Evolutionary conservation across 345 rosid genomes (phyloP), one percentile per base, ranked within the genome.

Genomic region (Streptanthus diversifolius): DNA sequence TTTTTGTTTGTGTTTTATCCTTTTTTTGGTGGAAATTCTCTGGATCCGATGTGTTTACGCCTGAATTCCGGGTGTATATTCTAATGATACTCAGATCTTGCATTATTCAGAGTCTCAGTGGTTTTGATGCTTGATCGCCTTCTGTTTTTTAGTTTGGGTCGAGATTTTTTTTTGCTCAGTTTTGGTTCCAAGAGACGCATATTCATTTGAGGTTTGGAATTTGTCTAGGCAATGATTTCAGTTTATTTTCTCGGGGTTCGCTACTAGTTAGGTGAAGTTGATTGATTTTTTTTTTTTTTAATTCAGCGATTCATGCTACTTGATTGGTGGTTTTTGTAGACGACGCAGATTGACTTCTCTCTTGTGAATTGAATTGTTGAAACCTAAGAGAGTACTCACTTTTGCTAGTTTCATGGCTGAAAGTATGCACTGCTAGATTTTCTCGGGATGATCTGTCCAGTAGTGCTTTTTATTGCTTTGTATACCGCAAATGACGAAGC

Each of bases 1-100:
- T 64, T 19, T 25, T 48, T 25, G 49, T 7, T 44, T 59, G 47
- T 14, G 65, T 59, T 21, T 74, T 19, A n/a, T 68, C 48, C 4
- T 22, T 17, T 32, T 12, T 3, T 1, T 48, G 8, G 8, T 45
- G 19, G 21, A 68, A 52, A 55, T 17, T 76, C 66, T 55, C 66
- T 76, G 79, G 79, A 76, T 76, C 79, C 70, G 79, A 61, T 35
- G 62, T 66, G 45, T 37, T 58, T 58, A 43, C 37, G 27, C 29
- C 25, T 69, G 27, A 76, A 69, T 76, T 76, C 54, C n/a, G 63
- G 45, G n/a, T 43, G 14, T 45, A 10, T 5, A 1, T 5, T 19
- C 18, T 12, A 14, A n/a, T 51, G 58, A 53, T 32, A 18, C 60
- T 76, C 71, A 76, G 75, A 76, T 76, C 71, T 61, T 69, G 52